Evolutionary conservation across 169 alveolate genomes (phyloP).

Genomic region (Plasmodium malariae): DNA sequence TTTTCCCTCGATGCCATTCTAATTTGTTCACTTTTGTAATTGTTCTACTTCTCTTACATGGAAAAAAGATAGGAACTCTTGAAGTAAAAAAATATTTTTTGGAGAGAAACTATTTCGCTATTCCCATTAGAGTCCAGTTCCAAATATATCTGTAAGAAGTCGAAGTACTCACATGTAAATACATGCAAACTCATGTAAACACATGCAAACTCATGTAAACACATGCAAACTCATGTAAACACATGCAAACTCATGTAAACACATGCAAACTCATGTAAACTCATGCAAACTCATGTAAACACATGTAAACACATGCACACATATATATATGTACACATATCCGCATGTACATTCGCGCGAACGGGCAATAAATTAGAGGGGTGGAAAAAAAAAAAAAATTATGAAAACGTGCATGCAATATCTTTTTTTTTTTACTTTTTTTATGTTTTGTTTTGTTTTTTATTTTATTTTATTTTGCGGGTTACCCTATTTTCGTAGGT

Average conservation of each 20-base stretch:
- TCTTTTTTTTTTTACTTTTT: neutral
- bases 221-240: neutral
- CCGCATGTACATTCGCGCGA: neutral
- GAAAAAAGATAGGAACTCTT: slow-evolving; percentile 54
- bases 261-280: neutral
- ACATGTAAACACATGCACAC: neutral
- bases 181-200: neutral
- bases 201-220: neutral
- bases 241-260: neutral
- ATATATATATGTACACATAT: neutral
- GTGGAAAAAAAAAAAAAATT: neutral
- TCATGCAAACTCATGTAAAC: neutral
- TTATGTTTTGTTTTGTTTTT: neutral
- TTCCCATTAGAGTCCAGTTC: slow-evolving; percentile 55
- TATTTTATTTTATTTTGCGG: neutral
- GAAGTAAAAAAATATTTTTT: slow-evolving; percentile 51
- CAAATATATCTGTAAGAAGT: slow-evolving; percentile 16
- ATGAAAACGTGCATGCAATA: neutral
- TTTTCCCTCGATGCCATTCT: neutral
- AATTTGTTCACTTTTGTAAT: neutral
- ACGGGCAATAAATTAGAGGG: no score
- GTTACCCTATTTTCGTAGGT: slow-evolving; percentile 45
- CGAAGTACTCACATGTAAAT: no score
- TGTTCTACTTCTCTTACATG: slow-evolving; percentile 5
- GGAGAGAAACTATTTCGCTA: slow-evolving; percentile 61